Evolutionary conservation across 139 green algal genomes (phyloP), one percentile per base, ranked within the genome.

Genomic region (Choricystis sp.): DNA sequence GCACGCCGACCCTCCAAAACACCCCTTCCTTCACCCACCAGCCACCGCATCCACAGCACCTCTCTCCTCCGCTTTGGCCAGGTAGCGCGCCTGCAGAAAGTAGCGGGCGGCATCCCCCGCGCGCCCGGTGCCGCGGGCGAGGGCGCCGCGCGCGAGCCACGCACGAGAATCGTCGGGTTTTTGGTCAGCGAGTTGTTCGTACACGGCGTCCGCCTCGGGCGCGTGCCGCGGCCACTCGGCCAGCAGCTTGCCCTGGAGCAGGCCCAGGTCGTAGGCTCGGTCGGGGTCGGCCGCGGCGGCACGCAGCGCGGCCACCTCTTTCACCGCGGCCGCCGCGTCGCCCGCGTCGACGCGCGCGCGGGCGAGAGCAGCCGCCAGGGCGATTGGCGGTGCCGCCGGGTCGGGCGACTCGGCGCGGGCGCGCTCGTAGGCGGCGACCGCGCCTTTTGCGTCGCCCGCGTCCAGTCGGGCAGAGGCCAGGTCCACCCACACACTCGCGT

Each of bases 211-310:
- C 3, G 77, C 77, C 40, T 83, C 72, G 0, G 52, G 30, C 20
- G 49, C 57, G 56, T 82, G 77, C 3, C 77, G 68, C 52, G 48
- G 58, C 77, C 77, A 83, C 65, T 74, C 58, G 14, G 69, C 61
- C 26, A 76, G 78, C 24, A 66, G 49, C 31, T 73, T 69, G 26
- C 59, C 74, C 49, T 64, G 57, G 30, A 76, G 48, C 60, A 81
- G 64, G 29, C 66, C 63, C 31, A 74, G 31, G 60, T 79, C 74
- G 19, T 66, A 49, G 24, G 65, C 72, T 5, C 69, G 29, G 16
- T 59, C 57, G 5, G 57, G 56, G 19, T 27, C 57, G 23, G 28
- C 55, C 40, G 29, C 28, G 4, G 62, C 59, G 3, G 66, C 66
- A 31, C 68, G 48, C 28, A 81, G 59, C 65, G 57, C 57, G 57